Conservation (phyloP, 202 grass and related monocot species). For the Cymbopogon flexuosus region DNA sequence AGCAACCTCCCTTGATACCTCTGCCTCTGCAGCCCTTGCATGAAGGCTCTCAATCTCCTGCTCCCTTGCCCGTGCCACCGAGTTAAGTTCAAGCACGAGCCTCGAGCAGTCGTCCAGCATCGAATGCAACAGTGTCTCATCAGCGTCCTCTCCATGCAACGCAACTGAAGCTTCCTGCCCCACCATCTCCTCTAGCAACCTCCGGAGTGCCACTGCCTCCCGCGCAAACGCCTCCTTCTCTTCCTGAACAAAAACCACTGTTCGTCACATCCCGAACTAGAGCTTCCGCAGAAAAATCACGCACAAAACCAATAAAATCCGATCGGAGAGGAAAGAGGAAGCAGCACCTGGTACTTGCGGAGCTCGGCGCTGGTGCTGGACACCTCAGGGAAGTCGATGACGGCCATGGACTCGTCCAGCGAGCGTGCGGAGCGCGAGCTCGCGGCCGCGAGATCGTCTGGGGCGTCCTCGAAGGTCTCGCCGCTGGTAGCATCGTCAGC, state of each 20-base stretch:
- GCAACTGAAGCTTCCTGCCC: slow-evolving; percentile 26
- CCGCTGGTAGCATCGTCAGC: slow-evolving; percentile 55
- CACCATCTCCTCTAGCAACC: slow-evolving; percentile 51
- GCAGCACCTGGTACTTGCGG: slow-evolving; percentile 75
- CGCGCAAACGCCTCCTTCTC: slow-evolving; percentile 72
- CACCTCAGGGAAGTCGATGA: slow-evolving; percentile 71
- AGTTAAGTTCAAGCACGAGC: slow-evolving; percentile 58
- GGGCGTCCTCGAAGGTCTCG: slow-evolving; percentile 91
- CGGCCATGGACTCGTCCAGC: slow-evolving; percentile 73
- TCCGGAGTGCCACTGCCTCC: slow-evolving; percentile 53
- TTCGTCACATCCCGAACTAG: neutral
- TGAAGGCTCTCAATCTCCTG: slow-evolving; percentile 63
- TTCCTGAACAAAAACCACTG: slow-evolving; percentile 59
- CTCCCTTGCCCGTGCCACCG: slow-evolving; percentile 43
- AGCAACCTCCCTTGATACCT: slow-evolving; percentile 53
- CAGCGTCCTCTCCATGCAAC: slow-evolving; percentile 28
- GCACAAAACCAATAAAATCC: neutral
- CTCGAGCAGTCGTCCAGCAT: slow-evolving; percentile 87
- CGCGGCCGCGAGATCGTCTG: slow-evolving; percentile 46
- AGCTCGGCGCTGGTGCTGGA: slow-evolving; percentile 49
- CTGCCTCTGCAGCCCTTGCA: slow-evolving; percentile 41
- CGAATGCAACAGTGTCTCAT: slow-evolving; percentile 51
- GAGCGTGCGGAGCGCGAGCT: slow-evolving; percentile 36
- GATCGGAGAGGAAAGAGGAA: neutral
- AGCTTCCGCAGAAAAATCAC: slow-evolving; percentile 5